phyloP scores from a whole-genome alignment of 345 rosid genomes.

The Citrus reticulata region DNA sequence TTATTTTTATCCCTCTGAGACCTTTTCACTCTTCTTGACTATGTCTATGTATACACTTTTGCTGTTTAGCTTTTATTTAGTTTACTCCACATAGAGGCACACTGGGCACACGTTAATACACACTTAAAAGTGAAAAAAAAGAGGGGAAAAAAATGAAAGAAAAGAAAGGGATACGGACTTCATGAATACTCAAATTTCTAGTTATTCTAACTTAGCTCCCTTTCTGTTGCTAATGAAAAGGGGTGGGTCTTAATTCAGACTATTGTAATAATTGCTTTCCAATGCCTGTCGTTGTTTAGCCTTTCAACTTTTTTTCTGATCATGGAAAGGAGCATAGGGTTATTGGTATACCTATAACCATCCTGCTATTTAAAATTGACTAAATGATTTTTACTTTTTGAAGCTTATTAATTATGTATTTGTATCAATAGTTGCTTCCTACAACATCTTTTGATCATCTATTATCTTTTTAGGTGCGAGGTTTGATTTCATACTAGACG shows the following conservation, averaged over 20 bases:
- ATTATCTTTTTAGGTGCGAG: conserved; percentile 69
- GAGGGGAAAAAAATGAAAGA: not conserved
- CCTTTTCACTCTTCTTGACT: not conserved
- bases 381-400: not conserved
- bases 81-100: not conserved
- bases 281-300: not conserved
- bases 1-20: not conserved
- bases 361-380: not conserved
- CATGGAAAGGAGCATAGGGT: not conserved
- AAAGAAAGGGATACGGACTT: not conserved
- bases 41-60: not conserved
- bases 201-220: not conserved
- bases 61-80: not conserved
- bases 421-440: not conserved
- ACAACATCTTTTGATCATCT: conserved; percentile 12
- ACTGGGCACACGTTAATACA: not conserved
- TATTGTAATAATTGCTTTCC: not conserved
- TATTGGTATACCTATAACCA: not conserved
- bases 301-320: not conserved
- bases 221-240: not conserved
- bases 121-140: not conserved
- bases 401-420: not conserved
- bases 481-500: conserved; percentile 67
- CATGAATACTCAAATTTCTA: not conserved
- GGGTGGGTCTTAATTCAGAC: not conserved